Conservation (phyloP, 108 stramenopile genomes). For the Ochromonas danica region DNA sequence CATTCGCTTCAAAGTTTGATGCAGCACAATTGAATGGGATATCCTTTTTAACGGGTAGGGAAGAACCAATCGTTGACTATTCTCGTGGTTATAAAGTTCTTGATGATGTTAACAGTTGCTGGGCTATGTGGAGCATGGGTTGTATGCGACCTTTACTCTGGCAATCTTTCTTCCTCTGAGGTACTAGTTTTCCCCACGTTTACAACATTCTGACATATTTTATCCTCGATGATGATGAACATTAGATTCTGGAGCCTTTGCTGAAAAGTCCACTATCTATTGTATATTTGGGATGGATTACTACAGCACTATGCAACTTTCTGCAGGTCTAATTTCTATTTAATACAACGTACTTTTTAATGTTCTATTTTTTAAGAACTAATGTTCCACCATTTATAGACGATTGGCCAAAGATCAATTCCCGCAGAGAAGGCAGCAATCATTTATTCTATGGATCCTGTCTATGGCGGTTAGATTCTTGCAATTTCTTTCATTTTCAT, state of each 20-base stretch:
- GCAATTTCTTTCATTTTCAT: background rate
- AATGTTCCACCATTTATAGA: slow-evolving; percentile 69
- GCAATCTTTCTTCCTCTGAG: no score
- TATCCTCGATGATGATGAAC: no score
- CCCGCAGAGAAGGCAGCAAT: slow-evolving; percentile 74
- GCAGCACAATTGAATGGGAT: slow-evolving; percentile 69
- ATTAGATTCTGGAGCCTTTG: no score
- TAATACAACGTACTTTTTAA: slow-evolving; percentile 57
- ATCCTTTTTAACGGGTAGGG: slow-evolving; percentile 63
- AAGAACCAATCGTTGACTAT: slow-evolving; percentile 54
- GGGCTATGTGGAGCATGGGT: no score
- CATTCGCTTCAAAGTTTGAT: slow-evolving; percentile 49
- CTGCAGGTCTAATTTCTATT: slow-evolving; percentile 43
- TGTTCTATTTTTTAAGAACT: slow-evolving; percentile 69
- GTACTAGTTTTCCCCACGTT: no score
- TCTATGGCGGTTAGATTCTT: slow-evolving; percentile 58
- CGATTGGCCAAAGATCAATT: slow-evolving; percentile 67
- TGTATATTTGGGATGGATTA: slow-evolving; percentile 44
- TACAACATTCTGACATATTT: no score
- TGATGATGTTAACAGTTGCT: no score
- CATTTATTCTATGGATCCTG: slow-evolving; percentile 82
- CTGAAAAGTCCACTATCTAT: slow-evolving; percentile 50
- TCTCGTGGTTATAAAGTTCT: no score
- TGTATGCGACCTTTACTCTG: no score
- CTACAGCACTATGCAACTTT: slow-evolving; percentile 45